Evolutionary conservation across 345 rosid species (phyloP).

Genomic region (Populus simonii): DNA sequence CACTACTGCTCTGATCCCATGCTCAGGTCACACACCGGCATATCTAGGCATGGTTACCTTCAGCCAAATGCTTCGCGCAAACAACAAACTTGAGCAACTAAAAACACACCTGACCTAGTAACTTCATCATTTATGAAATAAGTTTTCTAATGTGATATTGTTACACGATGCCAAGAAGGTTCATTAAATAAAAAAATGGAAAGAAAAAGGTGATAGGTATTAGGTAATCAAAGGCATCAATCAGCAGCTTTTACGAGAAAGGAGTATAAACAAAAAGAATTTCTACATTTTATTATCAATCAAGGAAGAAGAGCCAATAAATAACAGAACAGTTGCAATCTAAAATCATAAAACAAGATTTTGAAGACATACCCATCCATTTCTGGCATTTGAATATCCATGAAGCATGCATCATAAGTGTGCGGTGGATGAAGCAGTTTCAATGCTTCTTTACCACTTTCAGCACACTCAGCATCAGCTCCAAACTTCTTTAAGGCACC

Average conservation of each 20-base stretch:
- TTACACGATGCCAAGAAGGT: neutral
- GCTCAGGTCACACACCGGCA: neutral
- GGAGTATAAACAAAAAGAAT: neutral
- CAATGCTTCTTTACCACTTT: constrained; percentile 79
- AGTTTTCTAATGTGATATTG: neutral
- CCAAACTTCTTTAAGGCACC: constrained; percentile 96
- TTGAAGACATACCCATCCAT: constrained; percentile 80
- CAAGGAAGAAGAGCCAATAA: neutral
- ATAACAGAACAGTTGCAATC: neutral
- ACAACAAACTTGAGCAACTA: neutral
- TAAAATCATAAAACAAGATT: neutral
- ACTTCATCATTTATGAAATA: neutral
- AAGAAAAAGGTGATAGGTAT: neutral
- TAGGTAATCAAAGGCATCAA: neutral
- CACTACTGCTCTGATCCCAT: neutral
- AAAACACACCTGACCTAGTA: neutral
- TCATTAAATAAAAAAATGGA: neutral
- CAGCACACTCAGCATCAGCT: constrained; percentile 82
- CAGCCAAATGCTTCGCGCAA: neutral
- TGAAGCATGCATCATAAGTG: constrained; percentile 87
- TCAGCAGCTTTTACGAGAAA: neutral
- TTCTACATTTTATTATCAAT: neutral
- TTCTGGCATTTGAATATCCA: constrained; percentile 99
- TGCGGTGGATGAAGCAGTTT: constrained; percentile 75
- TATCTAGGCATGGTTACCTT: neutral